Evolutionary conservation across 2,329 filamentous ascomycete genomes (phyloP), one percentile per base, ranked within the genome.

Genomic region (Diplodia intermedia): DNA sequence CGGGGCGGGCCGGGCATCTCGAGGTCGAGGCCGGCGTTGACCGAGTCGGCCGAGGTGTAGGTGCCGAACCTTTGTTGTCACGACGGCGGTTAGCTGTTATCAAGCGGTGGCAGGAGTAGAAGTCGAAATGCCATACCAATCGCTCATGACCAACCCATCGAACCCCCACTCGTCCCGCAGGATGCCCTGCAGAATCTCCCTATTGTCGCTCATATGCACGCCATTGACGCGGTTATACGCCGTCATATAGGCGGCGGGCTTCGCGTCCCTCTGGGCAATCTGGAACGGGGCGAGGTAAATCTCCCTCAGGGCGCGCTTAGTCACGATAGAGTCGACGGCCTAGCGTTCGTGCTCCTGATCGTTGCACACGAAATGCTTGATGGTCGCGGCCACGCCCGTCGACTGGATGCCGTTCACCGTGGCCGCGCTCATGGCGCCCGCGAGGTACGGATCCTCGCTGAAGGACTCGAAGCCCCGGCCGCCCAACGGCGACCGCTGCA

Each of bases 381-480:
- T 86, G 77, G 88, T 91, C 12, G 90, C 87, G 18, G 86, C 88
- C 9, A 92, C 89, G 26, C 89, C 88, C 47, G 84, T 83, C 15
- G 84, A 84, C 75, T 93, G 89, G 2, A 92, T 79, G 14, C 90
- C 87, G 50, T 79, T 83, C 29, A 88, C 81, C 50, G 85, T 84
- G 33, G 84, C 82, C 70, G 90, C 87, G 4, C 86, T 88, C 67
- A 91, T 84, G 74, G 91, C 89, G 3, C 90, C 90, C 3, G 89
- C 84, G 70, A 93, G 82, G 72, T 86, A 90, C 0, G 86, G 81
- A 70, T 93, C 90, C 76, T 93, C 91, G 26, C 88, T 86, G 73
- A 88, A 91, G 1, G 86, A 90, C 76, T 93, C 90, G 71, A 94
- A 95, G 69, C 93, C 93, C 68, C 92, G 86, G 8, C 92, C 92